Evolutionary conservation across 257 asterid genomes (phyloP).

Genomic region (Solanum virginianum): DNA sequence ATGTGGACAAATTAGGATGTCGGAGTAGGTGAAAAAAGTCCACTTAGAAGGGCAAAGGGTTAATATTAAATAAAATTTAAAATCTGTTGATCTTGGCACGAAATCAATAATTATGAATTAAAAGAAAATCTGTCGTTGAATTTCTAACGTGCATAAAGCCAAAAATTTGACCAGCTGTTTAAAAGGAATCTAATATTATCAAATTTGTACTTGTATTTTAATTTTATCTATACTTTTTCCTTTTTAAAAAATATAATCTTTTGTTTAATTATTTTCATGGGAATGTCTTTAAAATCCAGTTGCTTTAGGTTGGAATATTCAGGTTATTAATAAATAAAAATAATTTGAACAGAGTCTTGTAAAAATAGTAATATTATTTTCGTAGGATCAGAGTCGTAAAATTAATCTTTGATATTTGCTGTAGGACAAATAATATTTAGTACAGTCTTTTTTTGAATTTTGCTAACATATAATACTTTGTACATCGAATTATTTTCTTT

Average conservation of each 20-base stretch:
- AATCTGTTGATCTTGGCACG: not conserved
- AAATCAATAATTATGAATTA: not conserved
- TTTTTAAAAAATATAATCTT: not conserved
- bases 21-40: not conserved
- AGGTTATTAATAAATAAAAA: not conserved
- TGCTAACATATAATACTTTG: too few relatives aligned
- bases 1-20: not conserved
- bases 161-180: constrained; percentile 9
- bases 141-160: constrained; percentile 3
- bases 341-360: rapidly evolving
- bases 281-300: not conserved
- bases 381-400: not conserved
- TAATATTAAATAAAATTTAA: not conserved
- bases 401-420: not conserved
- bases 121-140: not conserved
- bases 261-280: not conserved
- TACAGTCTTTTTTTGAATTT: too few relatives aligned
- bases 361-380: not conserved
- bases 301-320: not conserved
- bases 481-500: not conserved
- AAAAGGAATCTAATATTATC: not conserved
- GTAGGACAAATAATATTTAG: not conserved
- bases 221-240: not conserved
- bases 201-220: not conserved
- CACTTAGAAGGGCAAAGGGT: not conserved